phyloP scores from a whole-genome alignment of 2,329 filamentous ascomycete species.

The Pseudocercospora vitis region DNA sequence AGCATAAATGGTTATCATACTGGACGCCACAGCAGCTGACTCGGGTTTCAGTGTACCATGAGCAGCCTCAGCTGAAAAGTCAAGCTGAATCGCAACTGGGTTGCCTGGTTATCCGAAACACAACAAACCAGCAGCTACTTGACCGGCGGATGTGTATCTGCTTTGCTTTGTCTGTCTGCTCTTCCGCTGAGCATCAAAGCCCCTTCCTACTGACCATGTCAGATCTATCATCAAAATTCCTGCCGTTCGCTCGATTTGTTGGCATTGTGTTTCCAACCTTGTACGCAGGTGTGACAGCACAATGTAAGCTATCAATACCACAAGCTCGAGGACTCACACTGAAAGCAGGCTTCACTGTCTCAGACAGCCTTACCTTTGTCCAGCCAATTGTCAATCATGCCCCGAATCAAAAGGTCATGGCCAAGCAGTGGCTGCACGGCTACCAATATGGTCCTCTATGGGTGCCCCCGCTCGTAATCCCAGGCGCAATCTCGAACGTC shows the following conservation, averaged over 20 bases:
- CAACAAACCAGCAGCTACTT: too few species aligned
- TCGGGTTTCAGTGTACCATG: too few species aligned
- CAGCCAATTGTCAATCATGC: constrained; percentile 39
- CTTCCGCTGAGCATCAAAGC: too few species aligned
- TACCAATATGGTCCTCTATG: constrained; percentile 41
- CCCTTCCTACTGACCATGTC: too few species aligned
- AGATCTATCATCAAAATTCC: too few species aligned
- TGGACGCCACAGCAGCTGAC: too few species aligned
- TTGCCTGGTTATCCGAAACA: too few species aligned
- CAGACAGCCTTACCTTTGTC: constrained; percentile 40
- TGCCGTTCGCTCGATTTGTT: constrained; percentile 28
- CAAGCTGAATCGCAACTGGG: too few species aligned
- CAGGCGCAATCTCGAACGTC: constrained; percentile 38
- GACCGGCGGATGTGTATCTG: too few species aligned
- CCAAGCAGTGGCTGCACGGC: constrained; percentile 43
- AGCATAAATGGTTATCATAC: too few species aligned
- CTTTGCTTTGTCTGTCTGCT: too few species aligned
- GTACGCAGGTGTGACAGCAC: constrained; percentile 28
- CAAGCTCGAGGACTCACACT: background rate
- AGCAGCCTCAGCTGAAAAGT: too few species aligned
- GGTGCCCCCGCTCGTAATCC: constrained; percentile 40
- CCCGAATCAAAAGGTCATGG: constrained; percentile 36
- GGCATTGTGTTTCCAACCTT: constrained; percentile 30
- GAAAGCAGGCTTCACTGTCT: constrained; percentile 22
- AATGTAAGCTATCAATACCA: constrained; percentile 19